A percentile compares a stretch with the other conserved stretches of the same genome.
Evolutionary conservation across 352 stramenopile genomes (phyloP).

Genomic region (Globisporangium canariense): DNA sequence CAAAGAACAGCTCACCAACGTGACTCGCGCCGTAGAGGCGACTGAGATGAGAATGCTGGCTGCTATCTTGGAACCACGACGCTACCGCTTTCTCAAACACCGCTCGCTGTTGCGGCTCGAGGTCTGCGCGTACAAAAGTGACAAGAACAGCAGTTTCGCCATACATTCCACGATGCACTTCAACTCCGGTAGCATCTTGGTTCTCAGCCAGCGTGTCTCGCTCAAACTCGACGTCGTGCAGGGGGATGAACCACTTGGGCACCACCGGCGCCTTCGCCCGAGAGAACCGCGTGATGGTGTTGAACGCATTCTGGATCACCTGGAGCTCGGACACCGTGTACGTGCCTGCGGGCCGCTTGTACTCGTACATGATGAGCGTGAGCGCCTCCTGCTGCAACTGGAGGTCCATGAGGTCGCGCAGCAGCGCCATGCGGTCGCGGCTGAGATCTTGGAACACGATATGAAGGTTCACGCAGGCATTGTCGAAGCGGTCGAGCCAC

Average conservation of each 20-base stretch:
- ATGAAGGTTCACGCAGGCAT: conserved; percentile 8
- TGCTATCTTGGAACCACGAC: conserved; percentile 1
- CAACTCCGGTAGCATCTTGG: background rate
- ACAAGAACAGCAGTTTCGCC: background rate
- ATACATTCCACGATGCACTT: background rate
- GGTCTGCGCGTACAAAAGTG: background rate
- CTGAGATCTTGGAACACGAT: conserved; percentile 6
- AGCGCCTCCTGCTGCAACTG: conserved; percentile 10
- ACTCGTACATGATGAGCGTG: conserved; percentile 16
- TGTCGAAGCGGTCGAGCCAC: conserved; percentile 12
- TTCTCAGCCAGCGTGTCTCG: background rate
- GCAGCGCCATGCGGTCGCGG: conserved; percentile 12
- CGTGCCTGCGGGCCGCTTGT: conserved; percentile 4
- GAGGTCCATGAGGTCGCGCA: conserved; percentile 7
- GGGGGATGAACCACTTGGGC: conserved; percentile 9
- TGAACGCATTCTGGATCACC: conserved; percentile 17
- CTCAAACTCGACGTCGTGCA: conserved; percentile 7
- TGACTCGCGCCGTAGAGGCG: conserved; percentile 8
- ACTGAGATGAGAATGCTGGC: background rate
- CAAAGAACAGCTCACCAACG: conserved; percentile 8
- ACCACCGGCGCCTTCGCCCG: conserved; percentile 9
- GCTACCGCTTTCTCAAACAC: background rate
- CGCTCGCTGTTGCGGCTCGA: background rate
- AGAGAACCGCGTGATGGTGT: conserved; percentile 16
- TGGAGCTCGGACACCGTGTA: conserved; percentile 4